These are phyloP conservation scores for Samsoniella hepiali DNA, from an alignment of 2,329 filamentous ascomycete genomes.

Conservation along the genomic window DNA sequence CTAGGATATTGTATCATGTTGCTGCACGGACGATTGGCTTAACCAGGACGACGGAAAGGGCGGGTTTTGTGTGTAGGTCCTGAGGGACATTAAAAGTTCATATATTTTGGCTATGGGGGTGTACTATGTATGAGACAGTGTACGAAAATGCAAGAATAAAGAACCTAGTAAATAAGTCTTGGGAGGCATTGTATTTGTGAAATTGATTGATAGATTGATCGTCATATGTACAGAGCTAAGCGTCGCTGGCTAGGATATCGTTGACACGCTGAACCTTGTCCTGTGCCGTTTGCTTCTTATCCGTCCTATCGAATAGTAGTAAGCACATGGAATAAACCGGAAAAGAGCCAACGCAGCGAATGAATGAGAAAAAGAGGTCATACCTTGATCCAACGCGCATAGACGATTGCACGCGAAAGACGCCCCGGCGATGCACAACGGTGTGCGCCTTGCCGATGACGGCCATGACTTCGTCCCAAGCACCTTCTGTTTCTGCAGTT, in stretches of 20 bases:
- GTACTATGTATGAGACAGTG: slow-evolving; percentile 3
- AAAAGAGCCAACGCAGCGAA: neutral
- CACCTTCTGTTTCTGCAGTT: slow-evolving; percentile 62
- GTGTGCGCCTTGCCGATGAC: slow-evolving; percentile 84
- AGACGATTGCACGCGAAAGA: slow-evolving; percentile 80
- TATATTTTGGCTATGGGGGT: slow-evolving; percentile 1
- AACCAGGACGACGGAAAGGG: neutral
- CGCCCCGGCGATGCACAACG: slow-evolving; percentile 71
- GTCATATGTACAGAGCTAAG: neutral
- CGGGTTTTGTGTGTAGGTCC: neutral
- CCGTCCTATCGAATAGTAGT: slow-evolving; percentile 55
- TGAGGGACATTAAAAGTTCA: neutral
- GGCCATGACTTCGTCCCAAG: slow-evolving; percentile 83
- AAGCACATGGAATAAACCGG: neutral
- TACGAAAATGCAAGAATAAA: slow-evolving; percentile 5
- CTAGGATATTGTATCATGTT: neutral
- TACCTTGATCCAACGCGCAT: slow-evolving; percentile 80
- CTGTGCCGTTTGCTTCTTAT: slow-evolving; percentile 77
- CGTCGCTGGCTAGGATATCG: slow-evolving; percentile 42
- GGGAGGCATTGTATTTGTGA: neutral
- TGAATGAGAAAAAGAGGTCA: neutral
- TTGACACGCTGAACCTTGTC: slow-evolving; percentile 71
- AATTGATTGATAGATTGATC: too few relatives aligned
- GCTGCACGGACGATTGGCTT: neutral
- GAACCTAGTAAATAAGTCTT: neutral